Evolutionary conservation across 495 filamentous ascomycete species (phyloP).

Genomic region (Lasiosphaeria ovina): DNA sequence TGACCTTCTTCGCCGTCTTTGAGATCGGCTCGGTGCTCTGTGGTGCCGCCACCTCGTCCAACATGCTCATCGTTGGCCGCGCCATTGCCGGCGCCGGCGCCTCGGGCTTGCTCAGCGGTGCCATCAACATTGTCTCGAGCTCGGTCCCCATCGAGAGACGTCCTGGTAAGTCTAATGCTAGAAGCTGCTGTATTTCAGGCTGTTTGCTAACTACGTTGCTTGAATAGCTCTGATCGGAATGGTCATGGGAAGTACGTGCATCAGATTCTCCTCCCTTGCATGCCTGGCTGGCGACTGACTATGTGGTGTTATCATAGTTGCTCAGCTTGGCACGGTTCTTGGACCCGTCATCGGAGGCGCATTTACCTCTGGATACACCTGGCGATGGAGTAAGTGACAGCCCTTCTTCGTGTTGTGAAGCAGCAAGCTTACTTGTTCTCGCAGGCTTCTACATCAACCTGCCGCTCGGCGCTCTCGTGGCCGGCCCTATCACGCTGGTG

Average conservation of each 20-base stretch:
- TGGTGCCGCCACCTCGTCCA: conserved; percentile 45
- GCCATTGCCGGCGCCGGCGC: conserved; percentile 49
- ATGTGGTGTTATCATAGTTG: conserved; percentile 36
- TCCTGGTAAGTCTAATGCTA: conserved; percentile 9
- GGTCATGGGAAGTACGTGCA: conserved; percentile 17
- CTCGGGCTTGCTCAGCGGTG: conserved; percentile 30
- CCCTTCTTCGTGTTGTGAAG: neutral
- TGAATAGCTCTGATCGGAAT: neutral
- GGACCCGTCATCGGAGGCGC: conserved; percentile 58
- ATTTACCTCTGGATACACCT: conserved; percentile 47
- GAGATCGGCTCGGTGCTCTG: conserved; percentile 49
- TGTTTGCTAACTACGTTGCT: neutral
- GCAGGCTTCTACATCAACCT: conserved; percentile 63
- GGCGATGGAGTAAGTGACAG: conserved; percentile 46
- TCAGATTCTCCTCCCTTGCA: too few species aligned
- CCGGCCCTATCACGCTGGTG: conserved; percentile 51
- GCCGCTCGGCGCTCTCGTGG: conserved; percentile 61
- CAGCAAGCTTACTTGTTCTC: neutral
- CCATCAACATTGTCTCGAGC: conserved; percentile 27
- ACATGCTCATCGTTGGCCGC: conserved; percentile 50
- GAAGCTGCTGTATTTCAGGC: too few species aligned
- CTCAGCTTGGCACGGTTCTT: conserved; percentile 62
- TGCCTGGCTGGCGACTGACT: neutral
- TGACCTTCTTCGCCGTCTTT: conserved; percentile 36
- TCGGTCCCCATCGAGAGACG: conserved; percentile 34